Evolutionary conservation across 306 rosid genomes (phyloP).

Genomic region (Sophora flavescens): DNA sequence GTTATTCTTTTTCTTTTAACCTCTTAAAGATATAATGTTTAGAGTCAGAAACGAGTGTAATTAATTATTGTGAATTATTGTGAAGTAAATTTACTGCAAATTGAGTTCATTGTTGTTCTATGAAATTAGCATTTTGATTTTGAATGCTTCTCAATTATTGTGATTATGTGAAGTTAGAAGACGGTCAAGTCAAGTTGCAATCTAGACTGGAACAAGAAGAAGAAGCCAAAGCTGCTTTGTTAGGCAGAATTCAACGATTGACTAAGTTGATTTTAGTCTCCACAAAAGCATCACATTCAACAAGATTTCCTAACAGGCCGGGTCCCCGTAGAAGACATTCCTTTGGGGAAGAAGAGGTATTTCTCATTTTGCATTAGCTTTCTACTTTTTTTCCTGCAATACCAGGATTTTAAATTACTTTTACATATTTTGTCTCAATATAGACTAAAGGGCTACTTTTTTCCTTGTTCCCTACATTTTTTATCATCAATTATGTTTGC

Average conservation of each 20-base stretch:
- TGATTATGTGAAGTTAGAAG: conserved; percentile 82
- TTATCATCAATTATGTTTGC: conserved; percentile 51
- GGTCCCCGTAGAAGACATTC: conserved; percentile 90
- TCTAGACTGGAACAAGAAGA: conserved; percentile 99
- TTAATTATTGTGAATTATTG: conserved; percentile 10
- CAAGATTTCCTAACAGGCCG: conserved; percentile 77
- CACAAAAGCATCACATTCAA: conserved; percentile 73
- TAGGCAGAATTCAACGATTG: conserved; percentile 95
- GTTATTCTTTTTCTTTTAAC: conserved; percentile 8
- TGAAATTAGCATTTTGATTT: conserved; percentile 45
- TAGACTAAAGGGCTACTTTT: neutral
- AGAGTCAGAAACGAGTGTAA: conserved; percentile 31
- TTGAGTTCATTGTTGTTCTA: conserved; percentile 8
- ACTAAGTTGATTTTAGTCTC: conserved; percentile 98
- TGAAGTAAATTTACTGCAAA: conserved; percentile 24
- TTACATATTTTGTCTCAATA: neutral
- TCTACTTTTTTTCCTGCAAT: conserved; percentile 4
- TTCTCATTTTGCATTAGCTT: conserved; percentile 33
- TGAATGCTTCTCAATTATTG: conserved; percentile 54
- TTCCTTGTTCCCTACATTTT: conserved; percentile 21
- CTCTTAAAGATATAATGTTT: conserved; percentile 4
- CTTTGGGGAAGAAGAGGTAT: conserved; percentile 85
- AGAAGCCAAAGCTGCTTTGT: conserved; percentile 94
- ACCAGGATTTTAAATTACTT: conserved; percentile 28
- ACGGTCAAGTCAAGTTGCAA: conserved; percentile 90